Evolutionary conservation across 306 rosid genomes (phyloP).

Genomic region (Notholithocarpus densiflorus): DNA sequence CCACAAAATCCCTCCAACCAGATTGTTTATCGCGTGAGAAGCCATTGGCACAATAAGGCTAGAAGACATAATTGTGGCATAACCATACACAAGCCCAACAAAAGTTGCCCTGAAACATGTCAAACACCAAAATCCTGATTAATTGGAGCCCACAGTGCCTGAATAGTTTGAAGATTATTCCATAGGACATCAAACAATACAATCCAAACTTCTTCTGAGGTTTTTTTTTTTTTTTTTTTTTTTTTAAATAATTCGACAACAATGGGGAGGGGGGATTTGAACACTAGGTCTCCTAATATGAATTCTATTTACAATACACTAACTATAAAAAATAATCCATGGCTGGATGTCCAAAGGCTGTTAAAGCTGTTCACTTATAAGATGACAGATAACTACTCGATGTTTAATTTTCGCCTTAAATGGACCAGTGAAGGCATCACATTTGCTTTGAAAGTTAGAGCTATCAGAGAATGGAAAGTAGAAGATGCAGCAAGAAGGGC

Average conservation of each 20-base stretch:
- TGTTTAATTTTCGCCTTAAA: not conserved
- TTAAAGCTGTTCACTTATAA: not conserved
- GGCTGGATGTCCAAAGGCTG: not conserved
- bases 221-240: not conserved
- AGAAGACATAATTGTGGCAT: conserved; percentile 72
- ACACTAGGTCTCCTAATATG: no score
- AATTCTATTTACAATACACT: no score
- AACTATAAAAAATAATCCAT: not conserved
- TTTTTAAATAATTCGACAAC: no score
- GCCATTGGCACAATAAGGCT: conserved; percentile 80
- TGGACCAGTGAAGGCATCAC: not conserved
- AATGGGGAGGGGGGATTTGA: no score
- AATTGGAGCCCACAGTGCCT: not conserved
- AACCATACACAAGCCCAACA: conserved; percentile 86
- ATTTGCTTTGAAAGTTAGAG: not conserved
- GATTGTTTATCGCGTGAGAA: conserved; percentile 80
- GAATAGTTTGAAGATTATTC: not conserved
- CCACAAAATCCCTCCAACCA: conserved; percentile 84
- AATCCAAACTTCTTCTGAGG: not conserved
- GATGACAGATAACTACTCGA: not conserved
- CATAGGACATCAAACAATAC: not conserved
- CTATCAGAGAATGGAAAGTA: not conserved
- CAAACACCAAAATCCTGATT: conserved; percentile 8
- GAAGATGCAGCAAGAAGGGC: not conserved
- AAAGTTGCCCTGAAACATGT: conserved; percentile 78